A percentile compares a stretch with the other conserved stretches of the same genome.
Evolutionary conservation across 192 early-diverging fungal genomes (phyloP).

Genomic region (Coemansia sp.): DNA sequence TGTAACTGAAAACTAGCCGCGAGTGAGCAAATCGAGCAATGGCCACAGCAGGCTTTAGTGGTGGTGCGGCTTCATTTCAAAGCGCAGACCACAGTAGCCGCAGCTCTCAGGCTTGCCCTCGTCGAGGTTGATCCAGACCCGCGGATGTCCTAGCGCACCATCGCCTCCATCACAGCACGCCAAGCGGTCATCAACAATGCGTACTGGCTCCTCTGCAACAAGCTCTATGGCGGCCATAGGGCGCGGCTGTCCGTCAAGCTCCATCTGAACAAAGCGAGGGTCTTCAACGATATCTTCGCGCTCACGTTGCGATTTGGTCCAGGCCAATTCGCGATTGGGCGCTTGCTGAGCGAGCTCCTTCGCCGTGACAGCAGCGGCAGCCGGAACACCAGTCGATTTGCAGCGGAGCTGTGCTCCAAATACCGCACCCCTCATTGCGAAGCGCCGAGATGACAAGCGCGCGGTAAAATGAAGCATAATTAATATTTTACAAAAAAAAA

Average conservation of each 20-base stretch:
- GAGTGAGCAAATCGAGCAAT: background rate
- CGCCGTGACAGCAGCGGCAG: constrained; percentile 14
- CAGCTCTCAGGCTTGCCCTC: constrained; percentile 67
- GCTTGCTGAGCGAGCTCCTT: constrained; percentile 66
- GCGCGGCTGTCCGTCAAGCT: constrained; percentile 82
- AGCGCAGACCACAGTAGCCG: constrained; percentile 86
- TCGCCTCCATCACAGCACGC: constrained; percentile 89
- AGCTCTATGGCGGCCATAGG: constrained; percentile 91
- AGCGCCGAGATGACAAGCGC: constrained; percentile 33
- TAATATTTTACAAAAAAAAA: background rate
- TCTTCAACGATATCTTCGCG: constrained; percentile 71
- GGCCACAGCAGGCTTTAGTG: constrained; percentile 40
- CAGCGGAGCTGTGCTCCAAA: constrained; percentile 19
- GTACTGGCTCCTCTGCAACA: constrained; percentile 87
- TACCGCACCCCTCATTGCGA: constrained; percentile 1
- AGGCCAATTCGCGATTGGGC: constrained; percentile 70
- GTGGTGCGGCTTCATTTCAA: constrained; percentile 73
- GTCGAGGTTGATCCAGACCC: constrained; percentile 90
- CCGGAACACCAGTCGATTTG: constrained; percentile 43
- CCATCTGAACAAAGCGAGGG: constrained; percentile 85
- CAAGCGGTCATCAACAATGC: constrained; percentile 69
- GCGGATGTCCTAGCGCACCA: constrained; percentile 91
- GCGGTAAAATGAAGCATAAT: constrained; percentile 28
- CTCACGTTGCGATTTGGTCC: constrained; percentile 77
- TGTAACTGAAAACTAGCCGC: background rate